phyloP scores from a whole-genome alignment of 208 protist genomes.

The Leishmania amazonensis region DNA sequence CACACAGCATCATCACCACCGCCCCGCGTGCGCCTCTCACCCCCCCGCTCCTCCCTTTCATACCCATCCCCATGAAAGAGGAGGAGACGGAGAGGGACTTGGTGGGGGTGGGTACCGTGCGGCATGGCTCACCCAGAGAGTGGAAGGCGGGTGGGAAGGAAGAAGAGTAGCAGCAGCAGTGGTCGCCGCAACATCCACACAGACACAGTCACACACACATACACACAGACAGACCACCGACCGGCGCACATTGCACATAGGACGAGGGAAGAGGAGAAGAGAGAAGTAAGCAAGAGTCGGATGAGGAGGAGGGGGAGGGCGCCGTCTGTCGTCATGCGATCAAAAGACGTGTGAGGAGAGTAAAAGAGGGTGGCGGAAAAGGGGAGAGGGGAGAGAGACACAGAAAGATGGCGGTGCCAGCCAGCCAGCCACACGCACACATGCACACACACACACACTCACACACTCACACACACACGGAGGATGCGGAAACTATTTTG shows the following conservation, averaged over 20 bases:
- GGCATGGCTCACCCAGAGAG: background rate
- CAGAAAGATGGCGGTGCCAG: background rate
- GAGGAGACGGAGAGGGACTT: background rate
- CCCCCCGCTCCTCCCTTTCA: no score
- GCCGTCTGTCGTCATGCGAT: conserved; percentile 2
- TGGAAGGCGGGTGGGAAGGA: background rate
- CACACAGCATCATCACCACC: background rate
- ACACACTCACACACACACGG: background rate
- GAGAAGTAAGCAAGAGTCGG: background rate
- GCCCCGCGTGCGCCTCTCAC: background rate
- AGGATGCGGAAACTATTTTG: background rate
- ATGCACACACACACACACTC: conserved; percentile 5
- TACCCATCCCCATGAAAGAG: background rate
- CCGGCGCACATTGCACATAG: background rate
- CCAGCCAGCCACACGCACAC: background rate
- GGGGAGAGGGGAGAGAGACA: background rate
- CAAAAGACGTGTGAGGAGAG: background rate
- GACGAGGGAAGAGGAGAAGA: background rate
- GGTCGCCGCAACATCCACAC: background rate
- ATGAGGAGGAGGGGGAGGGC: background rate
- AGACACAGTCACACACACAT: background rate
- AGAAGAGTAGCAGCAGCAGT: background rate
- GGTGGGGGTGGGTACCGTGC: background rate
- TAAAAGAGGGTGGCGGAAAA: background rate
- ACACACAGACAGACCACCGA: background rate